Evolutionary conservation across 1,139 yeast species (phyloP), one percentile per base, ranked within the genome.

Genomic region (Yamadazyma pseudoaaseri): DNA sequence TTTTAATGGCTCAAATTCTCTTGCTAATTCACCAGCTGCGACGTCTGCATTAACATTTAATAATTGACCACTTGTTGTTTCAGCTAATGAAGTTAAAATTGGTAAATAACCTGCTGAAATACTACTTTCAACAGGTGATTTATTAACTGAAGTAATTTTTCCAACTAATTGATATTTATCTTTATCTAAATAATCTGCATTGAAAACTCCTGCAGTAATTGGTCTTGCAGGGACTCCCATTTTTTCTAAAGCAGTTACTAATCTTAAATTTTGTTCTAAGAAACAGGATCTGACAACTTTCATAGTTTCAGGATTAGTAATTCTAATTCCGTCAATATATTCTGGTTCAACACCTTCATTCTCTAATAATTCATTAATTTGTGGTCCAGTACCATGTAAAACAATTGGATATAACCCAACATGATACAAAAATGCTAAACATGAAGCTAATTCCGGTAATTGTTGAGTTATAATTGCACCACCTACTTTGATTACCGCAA

Each of bases 141-240:
- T 92, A 65, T 87, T 86, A 21, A 92, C 97, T 27, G 82, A 74
- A 35, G 76, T 79, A 56, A 94, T 84, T 54, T 85, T 81, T 37
- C 99, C 99, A 33, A 92, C 99, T 38, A 92, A 73, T 56, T 90
- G 82, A 64, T 92, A 92, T 60, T 89, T 90, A 7, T 83, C 89
- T 60, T 87, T 75, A 58, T 92, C 96, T 48, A 92, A 73, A 60
- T 87, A 92, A 31, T 87, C 89, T 33, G 98, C 99, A 38, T 83
- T 79, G 64, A 92, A 94, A 11, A 94, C 98, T 51, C 99, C 99
- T 27, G 96, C 94, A 30, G 97, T 92, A 52, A 92, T 92, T 36
- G 99, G 99, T 63, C 99, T 81, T 14, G 99, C 97, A 46, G 89
- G 92, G 35, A 94, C 98, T 30, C 98, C 98, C 76, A 87, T 78